Evolutionary conservation across 164 flowering plant genomes (phyloP), one percentile per base, ranked within the genome.

Genomic region (Litsea cubeba): DNA sequence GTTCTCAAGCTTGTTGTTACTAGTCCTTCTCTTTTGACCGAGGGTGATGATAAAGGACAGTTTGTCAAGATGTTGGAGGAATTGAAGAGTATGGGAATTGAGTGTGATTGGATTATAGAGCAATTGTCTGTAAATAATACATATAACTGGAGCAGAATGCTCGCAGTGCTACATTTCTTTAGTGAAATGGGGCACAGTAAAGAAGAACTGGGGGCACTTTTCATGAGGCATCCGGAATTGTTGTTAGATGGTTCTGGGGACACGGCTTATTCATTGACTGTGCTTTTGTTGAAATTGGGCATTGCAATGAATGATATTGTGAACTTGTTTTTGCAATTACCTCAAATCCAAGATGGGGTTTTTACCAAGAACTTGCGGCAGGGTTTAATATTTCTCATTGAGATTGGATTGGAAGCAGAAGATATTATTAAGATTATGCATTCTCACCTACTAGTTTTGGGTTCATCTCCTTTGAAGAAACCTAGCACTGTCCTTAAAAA

Each of bases 231-330:
- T 75, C 87, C 89, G 0, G 82, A 69, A 11, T 70, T 92, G 73
- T 40, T 92, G 17, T 86, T 88, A 28, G 87, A 88, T 51, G 70
- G 23, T 71, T 89, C 91, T 22, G 95, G 91, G 40, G 66, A 66
- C 3, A 46, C 28, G 62, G 62, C 87, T 3, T 66, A 76, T 73
- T 75, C 76, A 1, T 58, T 89, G n/a, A 74, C 86, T 67, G 89
- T 81, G 18, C 80, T 88, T 60, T 58, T 85, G 7, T 15, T 82
- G 50, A 91, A 91, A 79, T 78, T 86, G 68, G 91, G 95, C 63
- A 70, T 46, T 54, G 63, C 76, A 0, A 50, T 24, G 66, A 50
- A 71, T 50, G 86, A 85, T 65, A 70, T 89, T 28, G 14, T 22
- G 18, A 63, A 77, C 2, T n/a, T 88, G 71, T 79, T 92, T 77